These are phyloP conservation scores for Entomortierella parvispora DNA, from an alignment of 192 early-diverging fungal genomes.

Conservation along the genomic window DNA sequence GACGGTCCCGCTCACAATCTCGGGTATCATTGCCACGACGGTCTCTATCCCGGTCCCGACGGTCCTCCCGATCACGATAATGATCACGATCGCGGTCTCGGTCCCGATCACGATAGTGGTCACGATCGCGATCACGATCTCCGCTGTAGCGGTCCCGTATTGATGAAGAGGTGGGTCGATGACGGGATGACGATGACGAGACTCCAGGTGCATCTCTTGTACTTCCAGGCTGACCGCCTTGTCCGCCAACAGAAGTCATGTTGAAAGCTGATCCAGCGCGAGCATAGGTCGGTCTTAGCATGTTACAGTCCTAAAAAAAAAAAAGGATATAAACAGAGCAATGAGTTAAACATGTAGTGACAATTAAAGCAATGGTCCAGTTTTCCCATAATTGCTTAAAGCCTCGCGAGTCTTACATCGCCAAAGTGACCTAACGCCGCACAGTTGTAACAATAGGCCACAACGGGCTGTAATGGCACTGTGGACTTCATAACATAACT, in stretches of 20 bases:
- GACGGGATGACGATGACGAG: background rate
- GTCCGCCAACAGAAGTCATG: too few species aligned
- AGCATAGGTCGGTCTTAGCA: conserved; percentile 9
- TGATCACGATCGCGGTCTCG: conserved; percentile 3
- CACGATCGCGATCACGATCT: conserved; percentile 19
- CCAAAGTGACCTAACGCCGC: conserved; percentile 36
- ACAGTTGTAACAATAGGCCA: conserved; percentile 48
- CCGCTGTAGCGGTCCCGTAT: background rate
- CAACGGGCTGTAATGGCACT: background rate
- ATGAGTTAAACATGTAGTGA: background rate
- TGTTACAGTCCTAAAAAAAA: conserved; percentile 11
- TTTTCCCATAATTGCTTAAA: background rate
- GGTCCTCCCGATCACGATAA: background rate
- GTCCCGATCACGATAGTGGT: background rate
- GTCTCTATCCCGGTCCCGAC: background rate
- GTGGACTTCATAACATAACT: conserved; percentile 8
- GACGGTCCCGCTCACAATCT: conserved; percentile 3
- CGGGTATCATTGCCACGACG: background rate
- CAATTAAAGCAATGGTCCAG: too few species aligned
- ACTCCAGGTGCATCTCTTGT: background rate
- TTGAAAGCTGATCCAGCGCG: conserved; percentile 7
- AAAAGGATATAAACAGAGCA: background rate
- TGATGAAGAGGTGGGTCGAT: background rate
- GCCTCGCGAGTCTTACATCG: conserved; percentile 18
- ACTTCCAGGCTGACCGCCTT: too few species aligned